Base-by-base conservation (phyloP, 2,329 filamentous ascomycete genomes). In the Fusarium kyushuense region DNA sequence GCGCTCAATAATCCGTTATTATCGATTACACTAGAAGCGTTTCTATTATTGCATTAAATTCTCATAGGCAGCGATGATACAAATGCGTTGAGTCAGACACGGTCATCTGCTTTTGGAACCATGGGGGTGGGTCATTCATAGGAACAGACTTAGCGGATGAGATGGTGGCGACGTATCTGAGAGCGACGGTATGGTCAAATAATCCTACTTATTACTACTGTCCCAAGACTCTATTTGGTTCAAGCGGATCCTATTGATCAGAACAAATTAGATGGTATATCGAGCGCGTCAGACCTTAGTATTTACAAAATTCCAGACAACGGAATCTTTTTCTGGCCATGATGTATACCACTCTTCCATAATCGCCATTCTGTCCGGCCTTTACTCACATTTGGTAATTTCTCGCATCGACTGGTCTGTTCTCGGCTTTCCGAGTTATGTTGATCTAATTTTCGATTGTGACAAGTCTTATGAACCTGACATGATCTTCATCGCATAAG, bases 301-400 rank as follows among this genome's bases (percentile, higher is more conserved):
- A 5, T 19, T 36, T 7, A 3, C 35, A 19, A 36, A n/a, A 10
- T 1, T 19, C 12, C 6, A 13, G 2, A 3, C 5, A 36, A 19
- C 11, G 4, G n/a, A 1, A 36, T 7, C 6, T n/a, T 12, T n/a
- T 4, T 6, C 11, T 3, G 2, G 4, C 6, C 1, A 36, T 12
- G 19, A 19, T 5, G 7, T 19, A 13, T 38, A 19, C 16, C 17
- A 35, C 14, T 33, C 32, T 4, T 35, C 13, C 16, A n/a, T 9
- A 14, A n/a, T 17, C 9, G 17, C 16, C 8, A 10, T 17, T 35
- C 16, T 7, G 17, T 17, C 16, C 7, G 4, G 8, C 2, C 17
- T 17, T n/a, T 8, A 33, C 32, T 8, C 5, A 17, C 14, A n/a
- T n/a, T n/a, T n/a, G n/a, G n/a, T n/a, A n/a, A n/a, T n/a, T n/a